A percentile compares a stretch with the other conserved stretches of the same genome.
These are phyloP conservation scores for Vachellia collinsii DNA, from an alignment of 306 rosid genomes.

Conservation along the genomic window DNA sequence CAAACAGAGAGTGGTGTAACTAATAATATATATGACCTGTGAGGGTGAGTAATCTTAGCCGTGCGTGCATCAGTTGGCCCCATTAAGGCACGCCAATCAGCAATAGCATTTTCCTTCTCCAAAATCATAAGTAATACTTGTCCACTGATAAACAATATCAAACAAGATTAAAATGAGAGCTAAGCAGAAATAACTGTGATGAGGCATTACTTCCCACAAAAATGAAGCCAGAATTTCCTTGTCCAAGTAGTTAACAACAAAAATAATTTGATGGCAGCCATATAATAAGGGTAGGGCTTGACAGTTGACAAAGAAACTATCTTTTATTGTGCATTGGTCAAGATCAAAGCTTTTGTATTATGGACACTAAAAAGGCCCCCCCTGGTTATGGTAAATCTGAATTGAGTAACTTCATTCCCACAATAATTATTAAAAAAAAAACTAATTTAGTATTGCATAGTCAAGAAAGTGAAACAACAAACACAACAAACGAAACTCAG, in stretches of 20 bases:
- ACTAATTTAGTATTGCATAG: not conserved
- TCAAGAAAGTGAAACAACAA: not conserved
- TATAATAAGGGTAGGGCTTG: not conserved
- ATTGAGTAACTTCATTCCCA: not conserved
- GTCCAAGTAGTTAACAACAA: constrained; percentile 11
- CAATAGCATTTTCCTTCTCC: constrained; percentile 84
- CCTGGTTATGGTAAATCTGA: not conserved
- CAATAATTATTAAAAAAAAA: not conserved
- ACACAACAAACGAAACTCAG: not conserved
- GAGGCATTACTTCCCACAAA: constrained; percentile 1
- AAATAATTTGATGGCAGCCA: not conserved
- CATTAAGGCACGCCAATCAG: constrained; percentile 88
- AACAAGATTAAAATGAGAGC: constrained; percentile 25
- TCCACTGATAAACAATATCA: constrained; percentile 56
- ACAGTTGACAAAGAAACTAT: not conserved
- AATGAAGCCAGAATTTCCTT: constrained; percentile 15
- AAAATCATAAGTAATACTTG: constrained; percentile 74
- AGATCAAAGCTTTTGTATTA: not conserved
- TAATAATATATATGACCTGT: constrained; percentile 57
- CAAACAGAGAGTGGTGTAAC: constrained; percentile 14
- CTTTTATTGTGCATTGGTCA: not conserved
- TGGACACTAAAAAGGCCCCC: not conserved
- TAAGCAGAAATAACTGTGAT: not conserved
- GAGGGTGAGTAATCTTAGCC: constrained; percentile 87
- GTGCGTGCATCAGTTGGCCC: constrained; percentile 88